Base-by-base conservation (phyloP, 139 green algal species). In the Spirogloea muscicola region DNA sequence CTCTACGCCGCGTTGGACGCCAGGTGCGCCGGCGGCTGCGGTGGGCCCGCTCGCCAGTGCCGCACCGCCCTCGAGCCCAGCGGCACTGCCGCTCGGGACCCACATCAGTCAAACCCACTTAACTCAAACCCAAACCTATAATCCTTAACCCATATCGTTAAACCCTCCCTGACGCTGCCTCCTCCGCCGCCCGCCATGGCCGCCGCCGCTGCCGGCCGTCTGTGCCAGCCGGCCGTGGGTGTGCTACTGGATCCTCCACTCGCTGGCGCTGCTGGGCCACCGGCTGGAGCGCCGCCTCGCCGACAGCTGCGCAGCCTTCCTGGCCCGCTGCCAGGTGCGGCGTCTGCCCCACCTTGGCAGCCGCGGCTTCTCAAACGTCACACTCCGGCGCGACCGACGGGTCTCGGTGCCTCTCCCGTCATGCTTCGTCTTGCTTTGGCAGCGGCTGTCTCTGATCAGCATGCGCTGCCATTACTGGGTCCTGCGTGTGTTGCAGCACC, bases 171-270 rank as follows among this genome's bases (percentile, higher is more conserved):
- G 34, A n/a, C n/a, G n/a, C n/a, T n/a, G n/a, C n/a, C n/a, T n/a
- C n/a, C n/a, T n/a, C n/a, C n/a, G n/a, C n/a, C n/a, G n/a, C n/a
- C n/a, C n/a, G n/a, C n/a, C n/a, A n/a, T n/a, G n/a, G n/a, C n/a
- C n/a, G n/a, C n/a, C n/a, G n/a, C n/a, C n/a, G n/a, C n/a, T n/a
- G n/a, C n/a, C n/a, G n/a, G n/a, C n/a, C n/a, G n/a, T n/a, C 7
- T 25, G 5, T 61, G 88, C 90, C 3, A 91, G 87, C 58, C 83
- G 89, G 16, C 85, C 92, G 0, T 98, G 93, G 94, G 89, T 98
- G 9, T 83, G 81, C 38, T 97, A 92, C 79, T 97, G 93, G 93
- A 87, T 92, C 60, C 25, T 91, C 31, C 94, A 98, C 74, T 86
- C 85, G 5, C 83, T 98, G 5, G 86, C 89, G 0, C 75, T 98